Evolutionary conservation across 371 early-diverging fungal genomes (phyloP).

Genomic region (Mucor irregularis): DNA sequence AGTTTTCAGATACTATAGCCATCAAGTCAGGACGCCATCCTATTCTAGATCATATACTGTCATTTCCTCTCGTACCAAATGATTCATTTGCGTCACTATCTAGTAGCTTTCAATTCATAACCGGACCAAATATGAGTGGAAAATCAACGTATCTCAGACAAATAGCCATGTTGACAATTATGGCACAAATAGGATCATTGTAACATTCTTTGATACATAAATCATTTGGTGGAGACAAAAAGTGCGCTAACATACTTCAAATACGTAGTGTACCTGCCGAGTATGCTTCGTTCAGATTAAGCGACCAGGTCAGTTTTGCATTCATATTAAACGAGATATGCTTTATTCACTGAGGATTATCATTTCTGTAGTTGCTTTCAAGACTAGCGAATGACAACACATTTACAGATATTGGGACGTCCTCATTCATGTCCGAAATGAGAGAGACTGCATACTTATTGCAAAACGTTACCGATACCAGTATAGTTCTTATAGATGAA

Average conservation of each 20-base stretch:
- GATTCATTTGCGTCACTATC: constrained; percentile 70
- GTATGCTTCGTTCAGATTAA: constrained; percentile 78
- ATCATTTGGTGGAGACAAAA: too few relatives aligned
- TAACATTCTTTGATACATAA: constrained; percentile 34
- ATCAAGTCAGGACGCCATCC: constrained; percentile 86
- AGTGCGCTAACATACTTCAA: too few relatives aligned
- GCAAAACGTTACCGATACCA: constrained; percentile 63
- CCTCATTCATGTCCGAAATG: constrained; percentile 95
- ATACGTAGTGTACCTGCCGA: constrained; percentile 89
- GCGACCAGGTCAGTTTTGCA: constrained; percentile 52
- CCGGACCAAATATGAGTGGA: constrained; percentile 99
- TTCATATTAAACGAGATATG: too few relatives aligned
- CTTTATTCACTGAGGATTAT: not conserved
- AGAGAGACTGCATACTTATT: constrained; percentile 85
- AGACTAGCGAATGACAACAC: constrained; percentile 76
- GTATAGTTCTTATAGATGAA: constrained; percentile 94
- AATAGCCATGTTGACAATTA: constrained; percentile 81
- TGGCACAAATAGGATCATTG: constrained; percentile 96
- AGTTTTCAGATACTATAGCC: constrained; percentile 79
- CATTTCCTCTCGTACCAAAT: constrained; percentile 70
- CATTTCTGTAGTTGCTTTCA: constrained; percentile 51
- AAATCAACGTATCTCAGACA: constrained; percentile 96
- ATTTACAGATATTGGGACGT: constrained; percentile 60
- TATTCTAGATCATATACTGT: constrained; percentile 62
- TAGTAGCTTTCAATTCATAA: constrained; percentile 83